Evolutionary conservation across 2,329 filamentous ascomycete species (phyloP).

Genomic region (Chrysoporthe cubensis): DNA sequence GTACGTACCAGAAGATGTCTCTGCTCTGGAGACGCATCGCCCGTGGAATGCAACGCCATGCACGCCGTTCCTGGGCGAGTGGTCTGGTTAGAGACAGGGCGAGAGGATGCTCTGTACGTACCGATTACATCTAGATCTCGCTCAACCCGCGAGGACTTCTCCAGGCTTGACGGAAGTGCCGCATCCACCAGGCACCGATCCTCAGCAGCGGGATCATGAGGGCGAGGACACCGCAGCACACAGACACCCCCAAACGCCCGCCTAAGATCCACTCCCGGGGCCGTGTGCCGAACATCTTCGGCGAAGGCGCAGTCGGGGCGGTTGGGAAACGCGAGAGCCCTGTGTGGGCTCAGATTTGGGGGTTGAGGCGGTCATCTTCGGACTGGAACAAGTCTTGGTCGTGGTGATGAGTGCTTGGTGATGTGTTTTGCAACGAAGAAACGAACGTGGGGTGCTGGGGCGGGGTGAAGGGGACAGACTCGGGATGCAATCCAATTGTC

Average conservation of each 20-base stretch:
- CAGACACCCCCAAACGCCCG: conserved; percentile 27
- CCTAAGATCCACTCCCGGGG: background rate
- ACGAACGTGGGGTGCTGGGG: conserved; percentile 4
- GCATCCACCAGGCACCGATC: background rate
- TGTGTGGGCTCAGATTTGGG: background rate
- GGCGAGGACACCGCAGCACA: background rate
- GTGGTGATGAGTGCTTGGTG: conserved; percentile 3
- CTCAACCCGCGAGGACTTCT: too few species aligned
- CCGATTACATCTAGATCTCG: background rate
- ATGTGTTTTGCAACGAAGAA: background rate
- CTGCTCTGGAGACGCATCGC: background rate
- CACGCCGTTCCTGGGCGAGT: conserved; percentile 10
- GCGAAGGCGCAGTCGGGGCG: conserved; percentile 18
- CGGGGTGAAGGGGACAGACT: background rate
- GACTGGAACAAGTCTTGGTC: background rate
- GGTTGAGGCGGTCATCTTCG: background rate
- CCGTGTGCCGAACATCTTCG: background rate
- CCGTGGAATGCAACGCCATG: conserved; percentile 3
- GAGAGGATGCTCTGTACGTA: background rate
- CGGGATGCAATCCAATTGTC: background rate
- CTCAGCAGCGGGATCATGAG: background rate
- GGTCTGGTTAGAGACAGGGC: background rate
- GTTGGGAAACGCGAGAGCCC: conserved; percentile 14
- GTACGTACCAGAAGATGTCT: background rate
- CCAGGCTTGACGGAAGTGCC: background rate